phyloP scores from a whole-genome alignment of 1,284 basidiomycete species.

The Boletus calvinii region DNA sequence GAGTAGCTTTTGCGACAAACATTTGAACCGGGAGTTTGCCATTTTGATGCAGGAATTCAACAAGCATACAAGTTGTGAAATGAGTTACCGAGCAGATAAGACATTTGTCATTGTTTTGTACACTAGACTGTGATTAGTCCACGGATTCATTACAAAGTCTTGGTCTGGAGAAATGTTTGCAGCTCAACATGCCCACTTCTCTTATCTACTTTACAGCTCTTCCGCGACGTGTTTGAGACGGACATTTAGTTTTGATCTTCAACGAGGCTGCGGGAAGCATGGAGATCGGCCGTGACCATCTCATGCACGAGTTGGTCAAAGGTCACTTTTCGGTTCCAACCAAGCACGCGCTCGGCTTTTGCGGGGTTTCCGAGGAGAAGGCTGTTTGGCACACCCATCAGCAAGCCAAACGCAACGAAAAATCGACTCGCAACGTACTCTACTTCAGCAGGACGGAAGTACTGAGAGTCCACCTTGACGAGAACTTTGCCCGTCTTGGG shows the following conservation, averaged over 20 bases:
- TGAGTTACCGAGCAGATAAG: not conserved
- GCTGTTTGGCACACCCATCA: slow-evolving; percentile 38
- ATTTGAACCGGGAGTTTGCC: not conserved
- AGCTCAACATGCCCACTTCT: not conserved
- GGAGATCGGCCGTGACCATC: slow-evolving; percentile 83
- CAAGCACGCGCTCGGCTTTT: slow-evolving; percentile 81
- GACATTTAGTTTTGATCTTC: slow-evolving; percentile 73
- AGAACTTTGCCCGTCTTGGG: slow-evolving; percentile 63
- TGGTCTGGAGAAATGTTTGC: not conserved
- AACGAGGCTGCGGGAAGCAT: slow-evolving; percentile 64
- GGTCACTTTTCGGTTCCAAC: slow-evolving; percentile 81
- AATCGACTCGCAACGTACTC: slow-evolving; percentile 56
- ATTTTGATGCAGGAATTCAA: not conserved
- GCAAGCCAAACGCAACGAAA: slow-evolving; percentile 1
- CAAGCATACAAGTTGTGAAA: not conserved
- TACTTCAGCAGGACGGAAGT: slow-evolving; percentile 91
- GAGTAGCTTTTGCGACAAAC: not conserved
- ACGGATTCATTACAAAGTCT: slow-evolving; percentile 2
- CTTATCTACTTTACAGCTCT: slow-evolving; percentile 1
- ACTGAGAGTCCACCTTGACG: slow-evolving; percentile 77
- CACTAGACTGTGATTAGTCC: slow-evolving; percentile 6
- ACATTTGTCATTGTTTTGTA: slow-evolving; percentile 1
- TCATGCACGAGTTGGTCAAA: slow-evolving; percentile 83
- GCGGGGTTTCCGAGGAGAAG: slow-evolving; percentile 78
- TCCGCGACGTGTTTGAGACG: not conserved